A percentile compares a stretch with the other conserved stretches of the same genome.
Conservation (phyloP, 2,329 filamentous ascomycete genomes). For the Fusarium sp. region DNA sequence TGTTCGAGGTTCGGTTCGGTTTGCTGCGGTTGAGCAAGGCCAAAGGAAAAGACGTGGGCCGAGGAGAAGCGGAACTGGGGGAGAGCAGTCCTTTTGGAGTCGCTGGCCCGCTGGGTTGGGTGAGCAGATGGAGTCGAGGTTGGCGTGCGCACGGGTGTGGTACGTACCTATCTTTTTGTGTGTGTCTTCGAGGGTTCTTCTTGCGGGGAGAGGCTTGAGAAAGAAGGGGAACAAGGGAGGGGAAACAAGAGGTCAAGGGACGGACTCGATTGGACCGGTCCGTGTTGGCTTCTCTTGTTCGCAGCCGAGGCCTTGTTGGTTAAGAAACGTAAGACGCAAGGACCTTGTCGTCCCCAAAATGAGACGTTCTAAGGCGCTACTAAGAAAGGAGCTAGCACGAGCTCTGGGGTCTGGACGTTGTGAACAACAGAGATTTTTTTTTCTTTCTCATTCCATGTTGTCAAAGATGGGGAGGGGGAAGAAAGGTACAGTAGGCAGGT, state of each 20-base stretch:
- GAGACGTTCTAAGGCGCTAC: background rate
- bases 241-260: background rate
- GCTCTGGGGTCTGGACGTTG: conserved; percentile 1
- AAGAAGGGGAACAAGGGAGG: background rate
- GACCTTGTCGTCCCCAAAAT: background rate
- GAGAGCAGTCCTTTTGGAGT: conserved; percentile 40
- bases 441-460: background rate
- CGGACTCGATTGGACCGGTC: background rate
- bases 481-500: background rate
- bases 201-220: background rate
- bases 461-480: background rate
- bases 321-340: background rate
- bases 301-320: background rate
- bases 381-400: background rate
- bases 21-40: conserved; percentile 50
- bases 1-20: conserved; percentile 46
- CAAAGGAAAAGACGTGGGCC: conserved; percentile 39
- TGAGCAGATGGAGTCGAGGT: conserved; percentile 13
- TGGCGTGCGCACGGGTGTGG: conserved; percentile 6
- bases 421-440: background rate
- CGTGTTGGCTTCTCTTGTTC: background rate
- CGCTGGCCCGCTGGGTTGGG: conserved; percentile 32
- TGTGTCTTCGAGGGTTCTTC: background rate
- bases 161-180: conserved; percentile 27
- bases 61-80: conserved; percentile 41